These are phyloP conservation scores for Dichotomopilus funicola DNA, from an alignment of 2,329 filamentous ascomycete species.

Conservation along the genomic window DNA sequence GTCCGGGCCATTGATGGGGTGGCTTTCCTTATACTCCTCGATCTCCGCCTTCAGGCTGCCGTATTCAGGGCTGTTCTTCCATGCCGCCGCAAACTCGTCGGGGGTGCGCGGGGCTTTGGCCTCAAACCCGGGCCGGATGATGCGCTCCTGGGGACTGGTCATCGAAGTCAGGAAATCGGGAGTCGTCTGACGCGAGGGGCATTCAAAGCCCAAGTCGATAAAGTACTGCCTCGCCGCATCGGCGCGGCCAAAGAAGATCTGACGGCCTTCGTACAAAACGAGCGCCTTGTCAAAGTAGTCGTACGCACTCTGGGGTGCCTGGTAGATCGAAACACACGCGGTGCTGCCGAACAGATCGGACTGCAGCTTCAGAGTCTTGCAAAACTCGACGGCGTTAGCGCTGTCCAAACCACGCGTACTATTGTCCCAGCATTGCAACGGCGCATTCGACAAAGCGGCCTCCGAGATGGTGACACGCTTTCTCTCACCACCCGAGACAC, in stretches of 20 bases:
- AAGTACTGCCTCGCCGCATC: slow-evolving; percentile 59
- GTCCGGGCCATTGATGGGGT: slow-evolving; percentile 50
- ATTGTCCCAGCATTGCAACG: slow-evolving; percentile 65
- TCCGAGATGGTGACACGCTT: slow-evolving; percentile 61
- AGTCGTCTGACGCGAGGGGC: slow-evolving; percentile 59
- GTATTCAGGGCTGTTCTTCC: slow-evolving; percentile 50
- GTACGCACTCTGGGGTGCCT: slow-evolving; percentile 59
- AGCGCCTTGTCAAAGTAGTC: slow-evolving; percentile 56
- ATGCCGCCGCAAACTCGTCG: slow-evolving; percentile 54
- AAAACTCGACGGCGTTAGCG: slow-evolving; percentile 70
- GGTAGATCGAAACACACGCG: slow-evolving; percentile 67
- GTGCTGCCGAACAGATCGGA: slow-evolving; percentile 61
- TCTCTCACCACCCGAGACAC: slow-evolving; percentile 68
- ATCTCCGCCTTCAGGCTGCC: slow-evolving; percentile 47
- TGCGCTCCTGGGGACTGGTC: slow-evolving; percentile 52
- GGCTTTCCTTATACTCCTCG: slow-evolving; percentile 46
- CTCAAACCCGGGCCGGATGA: slow-evolving; percentile 50
- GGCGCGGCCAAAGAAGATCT: slow-evolving; percentile 58
- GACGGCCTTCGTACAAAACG: slow-evolving; percentile 54
- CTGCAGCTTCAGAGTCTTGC: slow-evolving; percentile 60
- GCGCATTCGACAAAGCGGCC: slow-evolving; percentile 51
- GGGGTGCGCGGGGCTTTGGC: slow-evolving; percentile 51
- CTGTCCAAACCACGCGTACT: slow-evolving; percentile 67
- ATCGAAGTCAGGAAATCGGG: slow-evolving; percentile 69
- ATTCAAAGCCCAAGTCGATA: slow-evolving; percentile 59